A percentile compares a stretch with the other conserved stretches of the same genome.
Evolutionary conservation across 345 rosid genomes (phyloP).

Genomic region (Tarenaya hassleriana): DNA sequence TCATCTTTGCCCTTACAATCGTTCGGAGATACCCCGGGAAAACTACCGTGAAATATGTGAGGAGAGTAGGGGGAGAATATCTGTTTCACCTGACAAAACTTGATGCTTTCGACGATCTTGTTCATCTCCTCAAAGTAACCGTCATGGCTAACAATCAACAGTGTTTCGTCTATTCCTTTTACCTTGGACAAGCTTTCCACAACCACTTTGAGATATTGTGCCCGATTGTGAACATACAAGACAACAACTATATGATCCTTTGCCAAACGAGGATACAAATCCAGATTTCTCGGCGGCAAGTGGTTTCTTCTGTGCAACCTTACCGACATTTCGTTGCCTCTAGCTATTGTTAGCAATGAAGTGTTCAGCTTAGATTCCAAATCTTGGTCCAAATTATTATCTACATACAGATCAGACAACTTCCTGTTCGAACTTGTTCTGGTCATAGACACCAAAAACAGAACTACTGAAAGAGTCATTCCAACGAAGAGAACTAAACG

Average conservation of each 20-base stretch:
- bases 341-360: conserved; percentile 45
- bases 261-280: conserved; percentile 60
- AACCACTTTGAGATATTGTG: conserved; percentile 74
- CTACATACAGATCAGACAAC: conserved; percentile 24
- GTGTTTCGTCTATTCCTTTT: conserved; percentile 75
- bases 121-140: conserved; percentile 91
- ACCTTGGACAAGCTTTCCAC: conserved; percentile 78
- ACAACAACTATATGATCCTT: conserved; percentile 68
- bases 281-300: conserved; percentile 61
- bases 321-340: conserved; percentile 46
- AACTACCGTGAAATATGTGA: conserved; percentile 50
- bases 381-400: conserved; percentile 15
- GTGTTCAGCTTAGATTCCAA: conserved; percentile 20
- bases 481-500: conserved; percentile 43
- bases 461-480: conserved; percentile 47
- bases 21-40: conserved; percentile 56
- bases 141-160: conserved; percentile 89
- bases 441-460: conserved; percentile 45
- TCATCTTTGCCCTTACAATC: conserved; percentile 76
- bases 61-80: conserved; percentile 83
- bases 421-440: conserved; percentile 33
- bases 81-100: conserved; percentile 90
- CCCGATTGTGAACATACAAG: conserved; percentile 85
- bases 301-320: conserved; percentile 52
- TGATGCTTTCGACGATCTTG: conserved; percentile 62